Conservation (phyloP, 768 basidiomycete genomes). For the Paxillus involutus region DNA sequence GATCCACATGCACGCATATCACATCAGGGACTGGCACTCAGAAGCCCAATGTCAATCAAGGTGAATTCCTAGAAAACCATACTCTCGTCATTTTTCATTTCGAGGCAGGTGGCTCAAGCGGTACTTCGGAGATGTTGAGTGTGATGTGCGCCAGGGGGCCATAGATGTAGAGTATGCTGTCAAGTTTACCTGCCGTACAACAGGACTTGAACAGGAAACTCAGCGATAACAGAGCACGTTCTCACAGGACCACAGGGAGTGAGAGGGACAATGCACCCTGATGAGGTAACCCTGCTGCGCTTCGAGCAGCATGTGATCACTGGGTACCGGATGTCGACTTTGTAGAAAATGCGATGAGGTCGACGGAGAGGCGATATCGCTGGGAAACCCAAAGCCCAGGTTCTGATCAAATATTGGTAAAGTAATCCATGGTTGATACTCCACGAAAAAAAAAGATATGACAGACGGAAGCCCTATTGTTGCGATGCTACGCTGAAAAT, state of each 20-base stretch:
- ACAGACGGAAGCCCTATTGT: neutral
- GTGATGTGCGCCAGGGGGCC: neutral
- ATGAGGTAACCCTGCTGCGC: neutral
- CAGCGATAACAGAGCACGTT: neutral
- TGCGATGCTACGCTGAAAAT: neutral
- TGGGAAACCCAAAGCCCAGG: no score
- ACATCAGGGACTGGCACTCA: slow-evolving; percentile 22
- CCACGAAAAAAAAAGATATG: neutral
- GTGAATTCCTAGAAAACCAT: slow-evolving; percentile 9
- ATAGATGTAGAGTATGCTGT: slow-evolving; percentile 8
- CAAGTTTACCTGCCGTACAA: slow-evolving; percentile 9
- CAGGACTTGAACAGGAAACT: slow-evolving; percentile 14
- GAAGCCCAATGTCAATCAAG: slow-evolving; percentile 22
- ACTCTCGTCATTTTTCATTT: slow-evolving; percentile 28
- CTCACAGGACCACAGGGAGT: slow-evolving; percentile 11
- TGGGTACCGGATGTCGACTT: no score
- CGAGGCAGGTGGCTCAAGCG: slow-evolving; percentile 10
- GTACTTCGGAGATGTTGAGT: slow-evolving; percentile 26
- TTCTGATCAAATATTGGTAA: no score
- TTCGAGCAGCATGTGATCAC: neutral
- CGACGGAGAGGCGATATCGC: neutral
- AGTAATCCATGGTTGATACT: neutral
- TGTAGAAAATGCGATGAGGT: neutral
- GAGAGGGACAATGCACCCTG: neutral
- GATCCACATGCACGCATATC: slow-evolving; percentile 20